Base-by-base conservation (phyloP, 345 rosid genomes). In the Bruguiera sexangula region DNA sequence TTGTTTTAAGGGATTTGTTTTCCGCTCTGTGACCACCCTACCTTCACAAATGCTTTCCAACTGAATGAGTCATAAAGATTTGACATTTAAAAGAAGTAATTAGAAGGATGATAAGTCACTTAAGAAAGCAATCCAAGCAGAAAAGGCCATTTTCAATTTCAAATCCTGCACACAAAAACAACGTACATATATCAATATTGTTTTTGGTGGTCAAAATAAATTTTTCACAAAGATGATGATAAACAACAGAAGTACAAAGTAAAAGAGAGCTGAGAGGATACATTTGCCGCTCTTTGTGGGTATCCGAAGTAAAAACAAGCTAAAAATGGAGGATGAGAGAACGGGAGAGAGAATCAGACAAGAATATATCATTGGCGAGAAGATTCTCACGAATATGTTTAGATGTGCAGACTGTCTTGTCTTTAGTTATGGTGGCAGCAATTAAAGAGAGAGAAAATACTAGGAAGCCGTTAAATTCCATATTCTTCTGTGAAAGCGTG, bases 21-120 rank as follows among this genome's bases (percentile, higher is more conserved):
- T 71, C 74, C 60, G 73, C 62, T 82, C 93, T 10, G 69, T 39
- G 21, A 51, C 63, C 29, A 73, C 82, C 9, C 79, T 60, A 60
- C 85, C 85, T 83, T 88, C 93, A 27, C 81, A 72, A 63, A 88
- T 85, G 78, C 89, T 86, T 75, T 83, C 90, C 13, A 88, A 74
- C 93, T 88, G 75, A 70, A 79, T 51, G 66, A 65, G 19, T 24
- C 67, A 75, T 11, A 57, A 53, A 76, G 62, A 32, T 16, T 39
- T 43, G 59, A 32, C 48, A 65, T 52, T 29, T 51, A 32, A 66
- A 53, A 53, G 39, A 30, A 69, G 11, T 48, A 61, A 15, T 15
- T 55, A 22, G 15, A 60, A 39, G 24, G 8, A 65, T 20, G 27
- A 19, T 16, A 13, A 36, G 31, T 10, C 16, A 20, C 27, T 20